A percentile compares a stretch with the other conserved stretches of the same genome.
Evolutionary conservation across 2,329 filamentous ascomycete genomes (phyloP).

Genomic region (Stagonosporopsis tanaceti): DNA sequence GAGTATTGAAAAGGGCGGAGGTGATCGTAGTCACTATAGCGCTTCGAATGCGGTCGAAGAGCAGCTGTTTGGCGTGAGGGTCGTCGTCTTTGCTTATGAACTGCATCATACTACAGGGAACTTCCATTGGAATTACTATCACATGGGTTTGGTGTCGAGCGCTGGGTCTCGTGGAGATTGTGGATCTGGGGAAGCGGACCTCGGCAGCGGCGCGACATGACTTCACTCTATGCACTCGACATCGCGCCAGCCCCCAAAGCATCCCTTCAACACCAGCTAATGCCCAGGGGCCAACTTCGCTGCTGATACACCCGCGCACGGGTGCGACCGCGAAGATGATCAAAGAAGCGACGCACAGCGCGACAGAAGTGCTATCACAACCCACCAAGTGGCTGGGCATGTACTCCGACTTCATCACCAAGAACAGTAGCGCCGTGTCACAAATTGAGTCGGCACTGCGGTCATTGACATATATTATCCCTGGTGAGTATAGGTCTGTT

Average conservation of each 20-base stretch:
- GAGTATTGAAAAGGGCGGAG: background rate
- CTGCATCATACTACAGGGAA: background rate
- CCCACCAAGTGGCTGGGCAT: conserved; percentile 72
- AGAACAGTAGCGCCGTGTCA: conserved; percentile 91
- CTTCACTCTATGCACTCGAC: conserved; percentile 30
- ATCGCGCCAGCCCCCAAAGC: conserved; percentile 30
- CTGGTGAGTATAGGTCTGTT: conserved; percentile 62
- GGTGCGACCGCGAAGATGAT: conserved; percentile 42
- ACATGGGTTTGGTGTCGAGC: conserved; percentile 12
- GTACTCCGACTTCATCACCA: conserved; percentile 91
- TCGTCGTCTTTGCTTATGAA: too few species aligned
- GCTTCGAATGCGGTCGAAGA: background rate
- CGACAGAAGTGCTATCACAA: conserved; percentile 62
- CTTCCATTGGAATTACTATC: background rate
- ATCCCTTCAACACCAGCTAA: conserved; percentile 28
- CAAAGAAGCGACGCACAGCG: conserved; percentile 49
- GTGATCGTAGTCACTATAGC: background rate
- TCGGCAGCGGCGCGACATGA: conserved; percentile 44
- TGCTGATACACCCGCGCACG: conserved; percentile 25
- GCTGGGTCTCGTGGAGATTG: conserved; percentile 2
- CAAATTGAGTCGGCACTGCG: conserved; percentile 94
- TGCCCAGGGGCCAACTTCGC: conserved; percentile 12
- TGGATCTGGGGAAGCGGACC: conserved; percentile 34
- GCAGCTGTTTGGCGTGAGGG: background rate
- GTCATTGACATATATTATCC: conserved; percentile 94